phyloP scores from a whole-genome alignment of 192 early-diverging fungal genomes.

The Coemansia sp. region DNA sequence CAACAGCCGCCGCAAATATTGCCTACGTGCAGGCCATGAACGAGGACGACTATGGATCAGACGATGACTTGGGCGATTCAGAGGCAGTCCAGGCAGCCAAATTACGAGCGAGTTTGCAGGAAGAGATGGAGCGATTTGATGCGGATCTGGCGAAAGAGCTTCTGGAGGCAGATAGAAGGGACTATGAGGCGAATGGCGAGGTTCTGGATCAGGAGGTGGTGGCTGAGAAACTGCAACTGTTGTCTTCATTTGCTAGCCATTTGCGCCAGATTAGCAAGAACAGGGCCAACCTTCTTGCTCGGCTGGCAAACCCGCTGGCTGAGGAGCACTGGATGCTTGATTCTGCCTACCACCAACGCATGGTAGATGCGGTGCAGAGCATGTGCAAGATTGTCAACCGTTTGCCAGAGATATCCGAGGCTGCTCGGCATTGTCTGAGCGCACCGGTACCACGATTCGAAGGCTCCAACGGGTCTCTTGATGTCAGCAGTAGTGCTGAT shows the following conservation, averaged over 20 bases:
- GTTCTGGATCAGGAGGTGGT: slow-evolving; percentile 36
- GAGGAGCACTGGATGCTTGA: slow-evolving; percentile 51
- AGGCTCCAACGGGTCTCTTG: background rate
- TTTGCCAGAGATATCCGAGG: slow-evolving; percentile 28
- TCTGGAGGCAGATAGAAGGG: slow-evolving; percentile 24
- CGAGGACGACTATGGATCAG: slow-evolving; percentile 35
- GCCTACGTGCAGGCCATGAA: slow-evolving; percentile 17
- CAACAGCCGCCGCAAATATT: slow-evolving; percentile 14
- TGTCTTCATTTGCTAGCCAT: slow-evolving; percentile 29
- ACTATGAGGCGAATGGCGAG: slow-evolving; percentile 26
- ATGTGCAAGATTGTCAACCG: slow-evolving; percentile 34
- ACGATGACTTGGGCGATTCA: slow-evolving; percentile 35
- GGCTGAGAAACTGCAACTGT: slow-evolving; percentile 12
- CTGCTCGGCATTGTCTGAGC: slow-evolving; percentile 25
- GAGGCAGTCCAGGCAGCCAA: slow-evolving; percentile 32
- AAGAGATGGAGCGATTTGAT: slow-evolving; percentile 8
- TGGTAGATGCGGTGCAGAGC: slow-evolving; percentile 32
- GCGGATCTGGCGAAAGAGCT: slow-evolving; percentile 6
- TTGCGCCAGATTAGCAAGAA: slow-evolving; percentile 31
- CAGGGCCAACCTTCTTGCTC: slow-evolving; percentile 26
- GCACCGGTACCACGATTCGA: background rate
- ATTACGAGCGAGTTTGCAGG: slow-evolving; percentile 9
- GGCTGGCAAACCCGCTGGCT: slow-evolving; percentile 37
- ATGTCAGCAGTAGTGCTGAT: background rate
- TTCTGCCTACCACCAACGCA: slow-evolving; percentile 32